Conservation (phyloP, 768 basidiomycete species). For the Filobasidium wieringae region DNA sequence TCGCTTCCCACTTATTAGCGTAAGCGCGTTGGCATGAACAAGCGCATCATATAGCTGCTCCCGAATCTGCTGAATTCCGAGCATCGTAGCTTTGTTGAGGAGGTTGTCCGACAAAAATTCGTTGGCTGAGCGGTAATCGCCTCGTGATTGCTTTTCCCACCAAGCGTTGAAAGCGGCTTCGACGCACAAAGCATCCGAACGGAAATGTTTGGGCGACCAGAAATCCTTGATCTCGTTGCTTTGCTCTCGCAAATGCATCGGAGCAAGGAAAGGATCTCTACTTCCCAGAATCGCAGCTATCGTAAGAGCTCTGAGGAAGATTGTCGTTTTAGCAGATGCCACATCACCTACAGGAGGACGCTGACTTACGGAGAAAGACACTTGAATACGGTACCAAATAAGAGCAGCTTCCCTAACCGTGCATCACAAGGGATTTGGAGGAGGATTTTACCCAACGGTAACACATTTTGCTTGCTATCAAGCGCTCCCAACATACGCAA, state of each 20-base stretch:
- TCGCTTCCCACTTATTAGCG: slow-evolving; percentile 49
- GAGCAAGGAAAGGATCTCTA: slow-evolving; percentile 80
- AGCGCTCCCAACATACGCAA: slow-evolving; percentile 80
- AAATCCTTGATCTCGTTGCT: slow-evolving; percentile 61
- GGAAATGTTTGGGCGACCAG: slow-evolving; percentile 68
- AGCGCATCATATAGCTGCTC: slow-evolving; percentile 63
- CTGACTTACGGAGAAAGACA: slow-evolving; percentile 54
- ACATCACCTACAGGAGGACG: neutral
- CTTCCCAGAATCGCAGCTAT: slow-evolving; percentile 83
- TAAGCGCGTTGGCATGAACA: slow-evolving; percentile 67
- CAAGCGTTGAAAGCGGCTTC: slow-evolving; percentile 71
- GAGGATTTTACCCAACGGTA: slow-evolving; percentile 75
- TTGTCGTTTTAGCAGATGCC: neutral
- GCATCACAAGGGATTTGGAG: slow-evolving; percentile 81
- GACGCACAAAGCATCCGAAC: slow-evolving; percentile 69
- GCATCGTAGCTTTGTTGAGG: slow-evolving; percentile 69
- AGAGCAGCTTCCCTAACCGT: slow-evolving; percentile 74
- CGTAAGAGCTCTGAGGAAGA: slow-evolving; percentile 44
- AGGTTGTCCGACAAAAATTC: slow-evolving; percentile 75
- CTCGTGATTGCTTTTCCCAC: slow-evolving; percentile 57
- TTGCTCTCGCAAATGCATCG: slow-evolving; percentile 60
- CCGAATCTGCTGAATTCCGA: slow-evolving; percentile 70
- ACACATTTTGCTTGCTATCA: slow-evolving; percentile 59
- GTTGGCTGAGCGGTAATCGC: slow-evolving; percentile 57
- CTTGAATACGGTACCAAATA: slow-evolving; percentile 84